Percentiles rank a stretch among this genome's conserved stretches.
Conservation (phyloP, 163 green algal genomes). For the Scenedesmus sp. region DNA sequence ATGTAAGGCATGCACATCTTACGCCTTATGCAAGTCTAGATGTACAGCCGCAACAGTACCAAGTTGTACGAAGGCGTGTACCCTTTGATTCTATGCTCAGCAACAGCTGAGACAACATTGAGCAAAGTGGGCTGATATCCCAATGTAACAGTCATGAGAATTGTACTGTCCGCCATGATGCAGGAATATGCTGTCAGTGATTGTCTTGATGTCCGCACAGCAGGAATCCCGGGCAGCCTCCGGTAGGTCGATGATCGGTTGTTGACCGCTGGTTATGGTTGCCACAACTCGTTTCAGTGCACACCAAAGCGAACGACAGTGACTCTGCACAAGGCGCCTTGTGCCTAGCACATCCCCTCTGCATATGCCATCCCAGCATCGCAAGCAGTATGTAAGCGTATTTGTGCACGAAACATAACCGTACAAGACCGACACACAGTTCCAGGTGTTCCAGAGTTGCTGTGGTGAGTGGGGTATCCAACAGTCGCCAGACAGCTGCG, state of each 20-base stretch:
- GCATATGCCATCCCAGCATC: slow-evolving; percentile 6
- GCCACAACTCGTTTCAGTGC: neutral
- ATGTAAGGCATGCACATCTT: too few relatives aligned
- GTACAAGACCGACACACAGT: neutral
- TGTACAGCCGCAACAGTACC: neutral
- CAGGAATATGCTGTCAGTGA: slow-evolving; percentile 2
- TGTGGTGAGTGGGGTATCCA: neutral
- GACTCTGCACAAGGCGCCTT: neutral
- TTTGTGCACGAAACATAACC: neutral
- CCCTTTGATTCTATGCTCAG: neutral
- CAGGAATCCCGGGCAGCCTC: neutral
- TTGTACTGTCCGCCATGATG: neutral
- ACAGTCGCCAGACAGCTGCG: neutral
- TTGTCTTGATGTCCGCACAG: neutral
- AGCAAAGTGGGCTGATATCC: too few relatives aligned
- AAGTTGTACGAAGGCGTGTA: neutral
- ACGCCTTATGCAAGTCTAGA: too few relatives aligned
- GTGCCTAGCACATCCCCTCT: neutral
- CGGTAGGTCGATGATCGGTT: neutral
- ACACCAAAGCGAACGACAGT: neutral
- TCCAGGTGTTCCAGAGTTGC: neutral
- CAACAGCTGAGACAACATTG: too few relatives aligned
- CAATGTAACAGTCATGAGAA: too few relatives aligned
- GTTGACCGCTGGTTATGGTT: neutral
- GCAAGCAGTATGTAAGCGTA: neutral